phyloP scores from a whole-genome alignment of 2,329 filamentous ascomycete genomes.

The Fusarium phyllophilum region DNA sequence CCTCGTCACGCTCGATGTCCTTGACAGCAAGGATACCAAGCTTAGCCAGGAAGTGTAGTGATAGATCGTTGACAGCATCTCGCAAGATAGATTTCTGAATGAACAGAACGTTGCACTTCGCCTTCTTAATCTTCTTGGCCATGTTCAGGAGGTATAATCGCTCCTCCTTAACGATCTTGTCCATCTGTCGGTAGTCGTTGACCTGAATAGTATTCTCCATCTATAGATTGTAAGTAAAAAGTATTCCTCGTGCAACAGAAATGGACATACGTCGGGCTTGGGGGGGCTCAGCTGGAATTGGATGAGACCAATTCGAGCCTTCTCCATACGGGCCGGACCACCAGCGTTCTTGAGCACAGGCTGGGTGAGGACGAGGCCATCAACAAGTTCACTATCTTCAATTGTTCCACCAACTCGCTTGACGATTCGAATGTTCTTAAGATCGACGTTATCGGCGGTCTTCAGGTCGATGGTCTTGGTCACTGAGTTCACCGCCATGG shows the following conservation, averaged over 20 bases:
- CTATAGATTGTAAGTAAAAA: conserved; percentile 53
- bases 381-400: conserved; percentile 96
- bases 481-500: conserved; percentile 97
- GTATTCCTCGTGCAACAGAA: neutral
- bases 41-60: conserved; percentile 96
- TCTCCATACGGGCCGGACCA: conserved; percentile 92
- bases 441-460: conserved; percentile 94
- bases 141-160: conserved; percentile 97
- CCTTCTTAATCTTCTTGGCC: conserved; percentile 99
- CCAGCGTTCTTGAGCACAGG: conserved; percentile 92
- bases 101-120: conserved; percentile 97
- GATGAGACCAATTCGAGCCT: conserved; percentile 95
- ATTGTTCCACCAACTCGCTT: conserved; percentile 99
- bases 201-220: conserved; percentile 99
- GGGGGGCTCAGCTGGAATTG: conserved; percentile 99
- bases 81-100: conserved; percentile 99
- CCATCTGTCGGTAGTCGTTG: conserved; percentile 99
- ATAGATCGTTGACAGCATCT: conserved; percentile 97
- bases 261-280: conserved; percentile 83
- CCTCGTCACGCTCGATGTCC: conserved; percentile 98
- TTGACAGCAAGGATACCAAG: conserved; percentile 96
- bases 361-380: conserved; percentile 92
- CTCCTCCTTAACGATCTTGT: conserved; percentile 99
- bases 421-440: conserved; percentile 95
- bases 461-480: conserved; percentile 95